Evolutionary conservation across 176 grass and related monocot species (phyloP), one percentile per base, ranked within the genome.

Genomic region (Raddia distichophylla): DNA sequence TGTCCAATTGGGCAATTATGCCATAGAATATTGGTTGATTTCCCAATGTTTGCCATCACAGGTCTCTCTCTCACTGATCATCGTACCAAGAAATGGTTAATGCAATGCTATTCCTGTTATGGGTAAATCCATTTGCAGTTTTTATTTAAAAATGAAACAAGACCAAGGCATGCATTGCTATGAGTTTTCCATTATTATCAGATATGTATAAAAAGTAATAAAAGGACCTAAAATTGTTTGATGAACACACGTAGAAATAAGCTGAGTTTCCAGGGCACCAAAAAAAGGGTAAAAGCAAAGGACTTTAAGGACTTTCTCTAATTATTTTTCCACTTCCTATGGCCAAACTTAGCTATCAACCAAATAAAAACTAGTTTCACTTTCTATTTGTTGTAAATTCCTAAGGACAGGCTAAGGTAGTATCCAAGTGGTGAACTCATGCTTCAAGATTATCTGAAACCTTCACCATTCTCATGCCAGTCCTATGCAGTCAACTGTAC

Each of bases 21-120:
- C 94, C 94, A 97, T 51, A 90, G 75, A 82, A 97, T 93, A 67
- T 97, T 97, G 19, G 91, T 97, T 45, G 94, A 87, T 74, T 91
- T 97, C 55, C 86, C 94, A 77, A 91, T 79, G 89, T 79, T 92
- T 75, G 87, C 84, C 80, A 83, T 80, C 18, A 83, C 63, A 85
- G 75, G 73, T 27, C 91, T 89, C 77, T 83, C 51, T 14, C 49
- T 85, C 57, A 87, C 94, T 97, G 71, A 73, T 52, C 37, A 82
- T 67, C 71, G 74, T 40, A 83, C 15, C 14, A 76, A 33, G 9
- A 80, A 60, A 89, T 50, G 42, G 44, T 92, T 78, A 86, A 59
- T 17, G 8, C 58, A 37, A 45, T 0, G 4, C 1, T 60, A 13
- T 73, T 66, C 64, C 42, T 77, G 50, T 59, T 60, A 43, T 71